Conservation (phyloP, 352 stramenopile species). For the Phytopythium litorale region DNA sequence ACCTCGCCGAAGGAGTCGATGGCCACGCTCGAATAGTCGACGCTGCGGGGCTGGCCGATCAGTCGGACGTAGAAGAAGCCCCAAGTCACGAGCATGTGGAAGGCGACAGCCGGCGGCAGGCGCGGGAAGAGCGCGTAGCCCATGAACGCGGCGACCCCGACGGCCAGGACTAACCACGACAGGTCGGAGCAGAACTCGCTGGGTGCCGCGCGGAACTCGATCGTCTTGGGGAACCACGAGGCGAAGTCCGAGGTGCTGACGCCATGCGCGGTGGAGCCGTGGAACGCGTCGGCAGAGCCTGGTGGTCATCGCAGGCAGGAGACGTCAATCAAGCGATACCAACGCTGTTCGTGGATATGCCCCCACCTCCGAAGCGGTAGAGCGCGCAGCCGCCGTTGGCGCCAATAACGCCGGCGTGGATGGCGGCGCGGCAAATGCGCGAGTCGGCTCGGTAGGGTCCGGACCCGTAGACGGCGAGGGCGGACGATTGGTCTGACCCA, state of each 20-base stretch:
- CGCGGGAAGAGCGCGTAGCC: conserved; percentile 53
- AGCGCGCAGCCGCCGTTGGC: conserved; percentile 67
- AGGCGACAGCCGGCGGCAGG: conserved; percentile 38
- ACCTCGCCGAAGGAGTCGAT: conserved; percentile 56
- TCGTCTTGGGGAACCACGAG: conserved; percentile 82
- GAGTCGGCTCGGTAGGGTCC: conserved; percentile 71
- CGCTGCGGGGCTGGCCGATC: conserved; percentile 49
- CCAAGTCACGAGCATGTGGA: conserved; percentile 48
- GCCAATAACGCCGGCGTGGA: conserved; percentile 69
- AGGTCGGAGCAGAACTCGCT: conserved; percentile 66
- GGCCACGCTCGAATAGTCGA: conserved; percentile 52
- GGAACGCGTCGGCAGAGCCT: conserved; percentile 48
- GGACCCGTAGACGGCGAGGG: conserved; percentile 64
- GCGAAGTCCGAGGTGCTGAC: conserved; percentile 44
- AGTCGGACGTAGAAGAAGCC: conserved; percentile 75
- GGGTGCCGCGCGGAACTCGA: conserved; percentile 57
- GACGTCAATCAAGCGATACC: conserved; percentile 1
- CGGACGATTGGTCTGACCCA: conserved; percentile 49
- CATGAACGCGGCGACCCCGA: conserved; percentile 27
- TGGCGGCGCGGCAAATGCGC: conserved; percentile 73
- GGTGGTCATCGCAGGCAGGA: conserved; percentile 2
- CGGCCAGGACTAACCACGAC: conserved; percentile 61
- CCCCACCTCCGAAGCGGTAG: conserved; percentile 46
- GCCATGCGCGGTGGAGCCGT: conserved; percentile 37
- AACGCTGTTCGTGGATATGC: neutral